phyloP scores from a whole-genome alignment of 352 stramenopile genomes.

The Phytopythium ostracodes region DNA sequence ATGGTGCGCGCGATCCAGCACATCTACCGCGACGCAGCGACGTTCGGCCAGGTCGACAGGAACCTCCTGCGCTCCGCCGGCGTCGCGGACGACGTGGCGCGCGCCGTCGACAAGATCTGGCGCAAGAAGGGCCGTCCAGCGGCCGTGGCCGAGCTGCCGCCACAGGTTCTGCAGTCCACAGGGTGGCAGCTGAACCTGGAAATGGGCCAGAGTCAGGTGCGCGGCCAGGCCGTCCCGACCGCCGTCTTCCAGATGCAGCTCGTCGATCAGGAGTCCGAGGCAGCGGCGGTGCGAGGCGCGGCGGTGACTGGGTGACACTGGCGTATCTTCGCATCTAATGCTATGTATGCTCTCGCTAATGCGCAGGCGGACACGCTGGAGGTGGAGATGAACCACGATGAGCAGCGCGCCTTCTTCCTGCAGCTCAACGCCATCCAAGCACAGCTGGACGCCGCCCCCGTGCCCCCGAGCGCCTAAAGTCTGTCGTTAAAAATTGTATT shows the following conservation, averaged over 20 bases:
- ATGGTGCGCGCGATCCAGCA: constrained; percentile 21
- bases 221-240: constrained; percentile 32
- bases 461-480: constrained; percentile 1
- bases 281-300: background rate
- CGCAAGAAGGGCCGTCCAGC: constrained; percentile 40
- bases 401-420: constrained; percentile 48
- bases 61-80: constrained; percentile 20
- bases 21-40: constrained; percentile 39
- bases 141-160: constrained; percentile 11
- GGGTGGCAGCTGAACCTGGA: constrained; percentile 56
- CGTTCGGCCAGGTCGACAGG: constrained; percentile 33
- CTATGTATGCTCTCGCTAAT: background rate
- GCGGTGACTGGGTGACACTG: background rate
- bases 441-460: constrained; percentile 30
- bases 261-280: constrained; percentile 9
- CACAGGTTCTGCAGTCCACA: constrained; percentile 27
- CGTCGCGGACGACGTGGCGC: constrained; percentile 22
- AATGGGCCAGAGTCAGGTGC: constrained; percentile 38
- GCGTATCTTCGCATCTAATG: too few relatives aligned
- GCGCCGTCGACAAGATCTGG: constrained; percentile 47
- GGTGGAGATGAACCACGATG: constrained; percentile 52
- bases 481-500: too few relatives aligned
- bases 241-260: constrained; percentile 57
- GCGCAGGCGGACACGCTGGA: constrained; percentile 45
- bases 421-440: constrained; percentile 61